A percentile compares a stretch with the other conserved stretches of the same genome.
phyloP scores from a whole-genome alignment of 2,329 filamentous ascomycete genomes.

The Fusarium solani-melongenae region DNA sequence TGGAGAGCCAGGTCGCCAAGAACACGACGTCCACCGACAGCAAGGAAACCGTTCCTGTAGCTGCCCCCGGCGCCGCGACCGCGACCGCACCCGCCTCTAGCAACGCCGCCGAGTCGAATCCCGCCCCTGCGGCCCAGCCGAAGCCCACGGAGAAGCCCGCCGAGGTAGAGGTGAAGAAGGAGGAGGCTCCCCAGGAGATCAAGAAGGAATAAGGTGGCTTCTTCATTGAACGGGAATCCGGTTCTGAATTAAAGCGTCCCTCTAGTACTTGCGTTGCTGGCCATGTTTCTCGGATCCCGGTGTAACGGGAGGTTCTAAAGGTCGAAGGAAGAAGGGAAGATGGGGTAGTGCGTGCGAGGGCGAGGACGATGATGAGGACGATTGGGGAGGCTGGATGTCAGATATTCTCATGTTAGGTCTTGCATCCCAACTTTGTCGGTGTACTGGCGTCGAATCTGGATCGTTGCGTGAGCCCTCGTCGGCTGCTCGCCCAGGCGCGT shows the following conservation, averaged over 20 bases:
- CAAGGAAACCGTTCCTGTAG: conserved; percentile 36
- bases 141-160: conserved; percentile 37
- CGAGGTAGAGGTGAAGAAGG: conserved; percentile 41
- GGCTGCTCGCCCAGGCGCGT: conserved; percentile 19
- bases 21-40: conserved; percentile 43
- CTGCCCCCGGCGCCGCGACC: conserved; percentile 33
- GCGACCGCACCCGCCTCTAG: conserved; percentile 15
- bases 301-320: conserved; percentile 15
- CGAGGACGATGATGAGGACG: background rate
- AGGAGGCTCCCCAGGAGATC: conserved; percentile 42
- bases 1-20: conserved; percentile 85
- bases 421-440: conserved; percentile 42
- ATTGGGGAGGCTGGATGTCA: conserved; percentile 33
- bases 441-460: conserved; percentile 41
- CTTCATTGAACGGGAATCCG: conserved; percentile 33
- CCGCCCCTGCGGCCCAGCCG: conserved; percentile 31
- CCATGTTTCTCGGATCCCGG: conserved; percentile 34
- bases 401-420: conserved; percentile 45
- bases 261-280: conserved; percentile 25
- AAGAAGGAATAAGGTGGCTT: conserved; percentile 53
- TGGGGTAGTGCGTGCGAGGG: background rate
- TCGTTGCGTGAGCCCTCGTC: conserved; percentile 20
- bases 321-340: conserved; percentile 14
- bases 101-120: conserved; percentile 39
- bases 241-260: conserved; percentile 27